Percentiles rank a stretch among this genome's conserved stretches.
These are phyloP conservation scores for Tirmania nivea DNA, from an alignment of 495 filamentous ascomycete species.

Conservation along the genomic window DNA sequence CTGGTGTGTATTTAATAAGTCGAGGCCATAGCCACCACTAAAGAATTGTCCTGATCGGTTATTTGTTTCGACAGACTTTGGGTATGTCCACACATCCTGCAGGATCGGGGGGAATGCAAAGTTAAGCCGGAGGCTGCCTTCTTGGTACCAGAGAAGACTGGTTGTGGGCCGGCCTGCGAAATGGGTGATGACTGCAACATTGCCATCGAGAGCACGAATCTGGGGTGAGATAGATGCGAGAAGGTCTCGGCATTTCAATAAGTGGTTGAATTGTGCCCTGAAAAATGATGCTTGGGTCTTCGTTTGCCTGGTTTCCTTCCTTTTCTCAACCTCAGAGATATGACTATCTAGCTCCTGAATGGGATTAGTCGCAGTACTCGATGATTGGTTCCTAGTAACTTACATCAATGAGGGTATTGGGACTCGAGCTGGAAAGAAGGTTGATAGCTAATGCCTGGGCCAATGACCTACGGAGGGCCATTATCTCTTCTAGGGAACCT, in stretches of 20 bases:
- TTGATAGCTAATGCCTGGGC: slow-evolving; percentile 28
- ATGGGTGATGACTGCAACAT: slow-evolving; percentile 11
- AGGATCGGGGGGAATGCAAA: background rate
- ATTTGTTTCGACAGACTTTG: background rate
- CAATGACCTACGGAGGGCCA: slow-evolving; percentile 27
- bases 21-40: background rate
- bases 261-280: slow-evolving; percentile 8
- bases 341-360: slow-evolving; percentile 33
- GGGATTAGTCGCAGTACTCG: slow-evolving; percentile 17
- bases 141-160: slow-evolving; percentile 12
- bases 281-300: slow-evolving; percentile 2
- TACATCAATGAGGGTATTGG: background rate
- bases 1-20: background rate
- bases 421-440: slow-evolving; percentile 25
- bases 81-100: background rate
- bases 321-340: slow-evolving; percentile 31
- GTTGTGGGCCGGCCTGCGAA: slow-evolving; percentile 13
- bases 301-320: background rate
- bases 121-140: background rate
- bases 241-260: slow-evolving; percentile 11
- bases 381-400: background rate
- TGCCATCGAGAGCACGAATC: background rate
- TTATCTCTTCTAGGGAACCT: slow-evolving; percentile 11
- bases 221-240: background rate
- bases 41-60: background rate